These are phyloP conservation scores for Xylaria sp. DNA, from an alignment of 2,329 filamentous ascomycete genomes.

Conservation along the genomic window DNA sequence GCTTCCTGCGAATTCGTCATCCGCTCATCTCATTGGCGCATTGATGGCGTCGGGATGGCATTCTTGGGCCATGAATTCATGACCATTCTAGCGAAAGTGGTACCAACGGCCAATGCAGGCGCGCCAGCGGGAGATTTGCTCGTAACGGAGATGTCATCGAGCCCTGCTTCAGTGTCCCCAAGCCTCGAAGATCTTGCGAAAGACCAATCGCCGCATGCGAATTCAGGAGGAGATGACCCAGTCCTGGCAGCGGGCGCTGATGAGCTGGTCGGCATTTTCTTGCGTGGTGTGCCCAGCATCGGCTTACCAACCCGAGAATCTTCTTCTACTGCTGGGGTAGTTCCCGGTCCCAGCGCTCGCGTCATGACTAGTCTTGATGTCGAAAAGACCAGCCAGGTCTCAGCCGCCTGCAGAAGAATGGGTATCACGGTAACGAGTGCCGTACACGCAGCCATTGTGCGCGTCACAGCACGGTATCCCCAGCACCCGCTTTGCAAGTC, in stretches of 20 bases:
- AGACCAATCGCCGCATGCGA: background rate
- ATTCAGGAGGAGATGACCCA: background rate
- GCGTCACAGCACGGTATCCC: background rate
- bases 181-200: background rate
- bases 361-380: background rate
- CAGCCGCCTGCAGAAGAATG: background rate
- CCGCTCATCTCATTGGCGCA: background rate
- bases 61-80: background rate
- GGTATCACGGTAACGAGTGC: background rate
- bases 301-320: background rate
- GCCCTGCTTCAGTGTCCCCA: background rate
- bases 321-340: background rate
- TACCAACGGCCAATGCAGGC: background rate
- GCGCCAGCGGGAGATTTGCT: background rate
- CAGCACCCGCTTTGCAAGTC: background rate
- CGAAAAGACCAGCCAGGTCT: background rate
- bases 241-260: background rate
- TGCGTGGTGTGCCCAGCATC: background rate
- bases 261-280: background rate
- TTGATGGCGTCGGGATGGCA: background rate
- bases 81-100: background rate
- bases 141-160: background rate
- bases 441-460: background rate
- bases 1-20: background rate
- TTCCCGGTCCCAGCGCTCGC: background rate